These are phyloP conservation scores for Quaeritorhiza haematococci DNA, from an alignment of 371 early-diverging fungal species.

Conservation along the genomic window DNA sequence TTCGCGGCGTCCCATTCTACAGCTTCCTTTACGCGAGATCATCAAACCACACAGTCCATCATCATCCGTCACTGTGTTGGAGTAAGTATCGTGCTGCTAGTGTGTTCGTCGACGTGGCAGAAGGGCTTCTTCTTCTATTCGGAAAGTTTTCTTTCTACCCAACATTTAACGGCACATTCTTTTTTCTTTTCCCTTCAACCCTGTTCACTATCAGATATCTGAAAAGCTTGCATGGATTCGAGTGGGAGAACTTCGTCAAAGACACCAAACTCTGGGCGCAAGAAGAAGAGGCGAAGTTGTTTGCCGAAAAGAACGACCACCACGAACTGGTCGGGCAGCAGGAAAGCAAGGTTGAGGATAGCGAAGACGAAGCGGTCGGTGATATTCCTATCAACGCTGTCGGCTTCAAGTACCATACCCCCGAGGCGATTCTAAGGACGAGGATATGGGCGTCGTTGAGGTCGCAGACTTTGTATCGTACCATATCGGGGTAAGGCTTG, in stretches of 20 bases:
- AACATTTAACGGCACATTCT: too few species aligned
- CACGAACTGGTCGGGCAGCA: too few species aligned
- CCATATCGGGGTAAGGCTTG: slow-evolving; percentile 73
- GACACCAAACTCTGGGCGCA: slow-evolving; percentile 58
- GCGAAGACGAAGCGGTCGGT: slow-evolving; percentile 10
- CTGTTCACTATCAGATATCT: slow-evolving; percentile 45
- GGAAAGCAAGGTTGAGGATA: slow-evolving; percentile 65
- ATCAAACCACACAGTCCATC: slow-evolving; percentile 81
- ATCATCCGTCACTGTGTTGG: slow-evolving; percentile 72
- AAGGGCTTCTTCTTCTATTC: too few species aligned
- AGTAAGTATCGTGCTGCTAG: too few species aligned
- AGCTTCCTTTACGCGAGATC: too few species aligned
- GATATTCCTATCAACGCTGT: slow-evolving; percentile 79
- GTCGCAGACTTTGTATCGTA: slow-evolving; percentile 83
- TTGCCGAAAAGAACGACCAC: slow-evolving; percentile 28
- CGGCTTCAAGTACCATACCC: slow-evolving; percentile 75
- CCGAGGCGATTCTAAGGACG: slow-evolving; percentile 78
- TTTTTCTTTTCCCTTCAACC: not conserved
- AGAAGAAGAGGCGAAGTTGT: slow-evolving; percentile 16
- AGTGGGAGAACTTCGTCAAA: slow-evolving; percentile 89
- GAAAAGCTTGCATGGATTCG: slow-evolving; percentile 71
- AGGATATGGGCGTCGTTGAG: slow-evolving; percentile 88
- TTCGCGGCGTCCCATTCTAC: too few species aligned
- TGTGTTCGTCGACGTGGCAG: too few species aligned
- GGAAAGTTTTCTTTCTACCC: too few species aligned